Percentiles rank a stretch among this genome's conserved stretches.
Evolutionary conservation across 208 protist species (phyloP).

Genomic region (Kentomonas sorsogonicus): DNA sequence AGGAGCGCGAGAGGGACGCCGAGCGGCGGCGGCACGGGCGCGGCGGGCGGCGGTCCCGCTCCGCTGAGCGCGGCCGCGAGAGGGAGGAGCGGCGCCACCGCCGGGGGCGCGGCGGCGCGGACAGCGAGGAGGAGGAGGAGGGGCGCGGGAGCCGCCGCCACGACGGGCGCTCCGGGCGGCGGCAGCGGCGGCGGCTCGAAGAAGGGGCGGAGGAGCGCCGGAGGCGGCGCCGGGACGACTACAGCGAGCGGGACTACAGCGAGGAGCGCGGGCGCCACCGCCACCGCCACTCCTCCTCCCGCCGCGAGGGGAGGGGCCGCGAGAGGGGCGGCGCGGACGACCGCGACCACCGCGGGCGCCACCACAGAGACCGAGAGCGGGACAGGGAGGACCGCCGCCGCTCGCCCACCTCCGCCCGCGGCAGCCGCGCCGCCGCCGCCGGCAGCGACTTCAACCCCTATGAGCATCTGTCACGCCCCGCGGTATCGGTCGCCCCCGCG

Average conservation of each 20-base stretch:
- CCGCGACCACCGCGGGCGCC: too few species aligned
- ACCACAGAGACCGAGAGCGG: not conserved
- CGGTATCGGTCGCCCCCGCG: not conserved
- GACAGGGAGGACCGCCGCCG: conserved; percentile 1
- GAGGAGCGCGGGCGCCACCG: conserved; percentile 12
- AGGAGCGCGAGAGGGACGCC: not conserved
- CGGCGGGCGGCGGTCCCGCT: not conserved
- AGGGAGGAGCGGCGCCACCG: conserved; percentile 5
- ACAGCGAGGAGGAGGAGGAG: conserved; percentile 8
- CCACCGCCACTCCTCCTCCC: not conserved
- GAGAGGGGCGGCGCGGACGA: not conserved
- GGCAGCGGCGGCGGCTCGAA: conserved; percentile 13
- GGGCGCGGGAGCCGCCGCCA: conserved; percentile 3
- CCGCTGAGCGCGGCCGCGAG: conserved; percentile 8
- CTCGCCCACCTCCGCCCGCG: not conserved
- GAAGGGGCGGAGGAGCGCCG: conserved; percentile 12
- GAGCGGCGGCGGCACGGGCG: not conserved
- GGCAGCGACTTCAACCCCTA: not conserved
- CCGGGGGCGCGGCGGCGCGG: not conserved
- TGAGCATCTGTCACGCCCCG: not conserved
- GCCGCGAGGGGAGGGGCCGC: too few species aligned
- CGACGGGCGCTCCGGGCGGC: conserved; percentile 5
- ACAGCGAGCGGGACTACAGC: conserved; percentile 12
- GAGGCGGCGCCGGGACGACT: not conserved
- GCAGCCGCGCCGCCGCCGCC: not conserved